Conservation (phyloP, 1,284 basidiomycete genomes). For the Chondrostereum purpureum region DNA sequence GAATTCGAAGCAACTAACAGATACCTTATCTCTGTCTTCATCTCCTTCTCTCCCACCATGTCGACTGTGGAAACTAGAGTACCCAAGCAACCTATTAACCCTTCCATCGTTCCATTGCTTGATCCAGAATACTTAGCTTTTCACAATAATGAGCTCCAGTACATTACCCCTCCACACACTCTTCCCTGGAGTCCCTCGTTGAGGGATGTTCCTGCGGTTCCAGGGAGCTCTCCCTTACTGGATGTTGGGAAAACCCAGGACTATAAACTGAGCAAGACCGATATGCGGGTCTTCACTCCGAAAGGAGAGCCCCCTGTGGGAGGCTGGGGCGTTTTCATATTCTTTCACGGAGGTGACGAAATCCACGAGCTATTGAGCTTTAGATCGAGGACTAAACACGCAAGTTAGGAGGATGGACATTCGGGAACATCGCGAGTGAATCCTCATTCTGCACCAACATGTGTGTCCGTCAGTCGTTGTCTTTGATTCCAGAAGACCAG, state of each 20-base stretch:
- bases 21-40: too few relatives aligned
- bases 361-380: slow-evolving; percentile 9
- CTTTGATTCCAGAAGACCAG: not conserved
- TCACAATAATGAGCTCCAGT: slow-evolving; percentile 44
- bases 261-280: slow-evolving; percentile 9
- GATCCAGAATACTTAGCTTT: slow-evolving; percentile 60
- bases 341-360: slow-evolving; percentile 40
- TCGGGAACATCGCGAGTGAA: slow-evolving; percentile 55
- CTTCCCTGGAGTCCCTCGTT: slow-evolving; percentile 54
- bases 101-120: slow-evolving; percentile 46
- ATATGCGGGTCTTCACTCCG: slow-evolving; percentile 46
- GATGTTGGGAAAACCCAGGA: slow-evolving; percentile 49
- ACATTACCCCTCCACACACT: slow-evolving; percentile 44
- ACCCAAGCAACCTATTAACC: slow-evolving; percentile 46
- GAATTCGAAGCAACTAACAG: too few relatives aligned
- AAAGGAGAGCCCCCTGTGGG: slow-evolving; percentile 37
- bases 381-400: too few relatives aligned
- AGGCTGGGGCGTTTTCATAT: slow-evolving; percentile 40
- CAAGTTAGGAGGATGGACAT: slow-evolving; percentile 60
- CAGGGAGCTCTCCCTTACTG: slow-evolving; percentile 48
- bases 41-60: too few relatives aligned
- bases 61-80: not conserved
- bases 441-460: slow-evolving; percentile 52
- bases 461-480: slow-evolving; percentile 41
- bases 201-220: slow-evolving; percentile 46